A percentile compares a stretch with the other conserved stretches of the same genome.
Evolutionary conservation across 768 basidiomycete genomes (phyloP).

Genomic region (Mycena albidolilacea): DNA sequence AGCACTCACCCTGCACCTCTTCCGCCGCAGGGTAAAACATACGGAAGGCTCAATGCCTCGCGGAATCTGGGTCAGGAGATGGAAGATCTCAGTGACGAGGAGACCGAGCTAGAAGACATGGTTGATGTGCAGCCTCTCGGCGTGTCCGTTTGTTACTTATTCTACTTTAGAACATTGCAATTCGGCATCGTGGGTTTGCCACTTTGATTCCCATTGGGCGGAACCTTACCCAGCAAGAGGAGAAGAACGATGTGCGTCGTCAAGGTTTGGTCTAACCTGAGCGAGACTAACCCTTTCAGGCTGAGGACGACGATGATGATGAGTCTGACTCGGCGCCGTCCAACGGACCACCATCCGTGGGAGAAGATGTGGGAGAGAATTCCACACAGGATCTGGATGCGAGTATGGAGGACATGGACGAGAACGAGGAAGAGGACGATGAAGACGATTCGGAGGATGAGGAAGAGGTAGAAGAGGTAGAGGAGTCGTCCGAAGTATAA

Average conservation of each 20-base stretch:
- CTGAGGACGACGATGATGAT: slow-evolving; percentile 67
- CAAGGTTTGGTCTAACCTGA: background rate
- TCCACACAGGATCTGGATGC: slow-evolving; percentile 71
- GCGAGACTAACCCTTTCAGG: slow-evolving; percentile 45
- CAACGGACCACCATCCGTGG: slow-evolving; percentile 56
- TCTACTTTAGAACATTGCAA: slow-evolving; percentile 63
- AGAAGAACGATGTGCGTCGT: slow-evolving; percentile 82
- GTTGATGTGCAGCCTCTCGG: slow-evolving; percentile 54
- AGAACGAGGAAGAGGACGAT: slow-evolving; percentile 58
- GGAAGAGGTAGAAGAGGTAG: slow-evolving; percentile 56
- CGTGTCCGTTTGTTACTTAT: slow-evolving; percentile 25
- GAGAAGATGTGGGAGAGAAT: slow-evolving; percentile 66
- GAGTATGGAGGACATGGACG: slow-evolving; percentile 73
- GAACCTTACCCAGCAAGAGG: slow-evolving; percentile 81
- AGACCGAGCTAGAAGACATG: slow-evolving; percentile 83
- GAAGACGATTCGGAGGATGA: slow-evolving; percentile 56
- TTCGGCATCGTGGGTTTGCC: slow-evolving; percentile 76
- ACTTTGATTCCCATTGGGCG: slow-evolving; percentile 84
- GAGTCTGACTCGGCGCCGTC: slow-evolving; percentile 61
- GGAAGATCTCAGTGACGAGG: slow-evolving; percentile 89
- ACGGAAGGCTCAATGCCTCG: slow-evolving; percentile 71
- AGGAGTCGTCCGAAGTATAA: slow-evolving; percentile 32
- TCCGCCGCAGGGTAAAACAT: slow-evolving; percentile 62
- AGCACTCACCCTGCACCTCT: slow-evolving; percentile 77
- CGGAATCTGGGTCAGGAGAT: slow-evolving; percentile 84